These are phyloP conservation scores for Pleurotus giganteus DNA, from an alignment of 768 basidiomycete species.

Conservation along the genomic window DNA sequence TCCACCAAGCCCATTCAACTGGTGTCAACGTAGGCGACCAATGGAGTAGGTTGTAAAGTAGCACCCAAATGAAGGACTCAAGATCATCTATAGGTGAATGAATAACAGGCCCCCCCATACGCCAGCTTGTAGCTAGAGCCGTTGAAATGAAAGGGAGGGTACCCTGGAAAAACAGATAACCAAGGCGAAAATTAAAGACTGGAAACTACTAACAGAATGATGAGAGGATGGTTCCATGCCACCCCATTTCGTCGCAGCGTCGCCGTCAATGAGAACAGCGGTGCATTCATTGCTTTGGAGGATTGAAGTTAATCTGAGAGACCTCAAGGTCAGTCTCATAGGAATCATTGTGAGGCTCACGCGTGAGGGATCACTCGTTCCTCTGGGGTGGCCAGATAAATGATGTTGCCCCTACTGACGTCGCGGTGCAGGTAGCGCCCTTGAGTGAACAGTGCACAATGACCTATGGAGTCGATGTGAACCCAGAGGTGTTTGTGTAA, in stretches of 20 bases:
- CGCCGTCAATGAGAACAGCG: constrained; percentile 11
- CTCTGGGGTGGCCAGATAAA: neutral
- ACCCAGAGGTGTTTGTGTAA: neutral
- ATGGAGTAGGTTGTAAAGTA: constrained; percentile 8
- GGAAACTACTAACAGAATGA: constrained; percentile 1
- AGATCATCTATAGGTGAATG: constrained; percentile 12
- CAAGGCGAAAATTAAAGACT: neutral
- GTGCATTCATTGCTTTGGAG: constrained; percentile 5
- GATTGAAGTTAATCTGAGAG: neutral
- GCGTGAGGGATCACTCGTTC: neutral
- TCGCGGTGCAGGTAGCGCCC: constrained; percentile 7
- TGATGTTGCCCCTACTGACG: constrained; percentile 11
- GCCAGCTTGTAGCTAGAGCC: neutral
- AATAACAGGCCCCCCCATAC: neutral
- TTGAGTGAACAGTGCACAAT: constrained; percentile 5
- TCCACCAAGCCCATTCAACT: neutral
- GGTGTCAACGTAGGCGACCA: neutral
- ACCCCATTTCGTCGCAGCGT: constrained; percentile 7
- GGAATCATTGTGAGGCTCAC: neutral
- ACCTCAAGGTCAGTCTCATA: neutral
- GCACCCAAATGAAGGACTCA: constrained; percentile 12
- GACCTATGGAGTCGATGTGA: neutral
- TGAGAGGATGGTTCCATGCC: neutral
- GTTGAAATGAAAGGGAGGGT: constrained; percentile 10
- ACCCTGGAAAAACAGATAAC: neutral